Evolutionary conservation across 768 basidiomycete species (phyloP).

Genomic region (Hygrophorus pudorinus): DNA sequence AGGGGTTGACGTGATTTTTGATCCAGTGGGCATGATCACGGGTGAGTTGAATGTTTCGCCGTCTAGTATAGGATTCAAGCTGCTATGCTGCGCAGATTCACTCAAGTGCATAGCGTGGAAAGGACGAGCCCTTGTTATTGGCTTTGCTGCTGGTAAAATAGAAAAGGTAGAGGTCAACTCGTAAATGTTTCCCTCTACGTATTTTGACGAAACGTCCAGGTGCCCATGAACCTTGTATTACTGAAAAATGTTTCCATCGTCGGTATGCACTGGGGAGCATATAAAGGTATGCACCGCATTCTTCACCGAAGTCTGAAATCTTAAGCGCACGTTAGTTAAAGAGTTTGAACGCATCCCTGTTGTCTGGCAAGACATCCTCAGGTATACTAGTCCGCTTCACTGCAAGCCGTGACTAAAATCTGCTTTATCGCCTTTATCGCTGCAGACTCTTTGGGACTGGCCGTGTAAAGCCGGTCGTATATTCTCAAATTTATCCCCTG

Average conservation of each 20-base stretch:
- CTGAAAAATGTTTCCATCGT: slow-evolving; percentile 80
- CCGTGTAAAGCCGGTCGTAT: slow-evolving; percentile 59
- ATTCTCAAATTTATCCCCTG: slow-evolving; percentile 58
- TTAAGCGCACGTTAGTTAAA: slow-evolving; percentile 32
- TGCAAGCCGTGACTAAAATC: background rate
- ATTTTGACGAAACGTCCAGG: slow-evolving; percentile 30
- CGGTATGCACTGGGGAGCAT: slow-evolving; percentile 85
- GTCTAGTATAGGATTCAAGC: background rate
- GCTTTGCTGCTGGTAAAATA: slow-evolving; percentile 79
- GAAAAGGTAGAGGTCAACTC: slow-evolving; percentile 53
- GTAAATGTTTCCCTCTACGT: background rate
- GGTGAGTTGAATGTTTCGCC: slow-evolving; percentile 26
- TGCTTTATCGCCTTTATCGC: slow-evolving; percentile 2
- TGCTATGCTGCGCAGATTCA: slow-evolving; percentile 38
- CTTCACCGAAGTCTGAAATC: background rate
- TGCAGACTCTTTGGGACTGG: slow-evolving; percentile 58
- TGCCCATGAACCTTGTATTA: slow-evolving; percentile 75
- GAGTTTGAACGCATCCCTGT: slow-evolving; percentile 53
- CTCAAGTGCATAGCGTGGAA: slow-evolving; percentile 94
- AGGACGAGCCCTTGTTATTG: slow-evolving; percentile 86
- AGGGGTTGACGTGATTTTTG: slow-evolving; percentile 82
- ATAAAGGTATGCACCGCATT: slow-evolving; percentile 40
- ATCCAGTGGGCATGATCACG: slow-evolving; percentile 75
- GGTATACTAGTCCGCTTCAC: slow-evolving; percentile 25
- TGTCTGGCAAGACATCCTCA: slow-evolving; percentile 67